Evolutionary conservation across 2,329 filamentous ascomycete genomes (phyloP).

Genomic region (Clarireedia monteithiana): DNA sequence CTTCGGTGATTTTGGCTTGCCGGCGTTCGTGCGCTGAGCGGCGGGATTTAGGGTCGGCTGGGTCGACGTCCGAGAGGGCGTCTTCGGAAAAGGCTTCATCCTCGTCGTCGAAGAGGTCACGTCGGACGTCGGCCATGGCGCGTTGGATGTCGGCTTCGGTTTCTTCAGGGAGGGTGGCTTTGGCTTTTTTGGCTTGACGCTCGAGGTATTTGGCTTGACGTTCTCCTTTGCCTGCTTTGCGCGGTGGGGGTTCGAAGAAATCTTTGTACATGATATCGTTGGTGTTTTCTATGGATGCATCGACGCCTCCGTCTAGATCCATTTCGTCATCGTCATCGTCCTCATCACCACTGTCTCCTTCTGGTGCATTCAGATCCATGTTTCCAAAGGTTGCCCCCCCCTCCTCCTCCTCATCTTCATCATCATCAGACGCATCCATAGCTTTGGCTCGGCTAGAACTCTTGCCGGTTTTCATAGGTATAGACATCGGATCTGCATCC

Average conservation of each 20-base stretch:
- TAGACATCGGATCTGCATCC: constrained; percentile 64
- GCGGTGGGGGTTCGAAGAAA: constrained; percentile 82
- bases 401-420: constrained; percentile 51
- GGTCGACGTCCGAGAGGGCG: constrained; percentile 57
- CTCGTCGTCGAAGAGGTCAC: constrained; percentile 85
- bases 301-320: constrained; percentile 48
- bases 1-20: constrained; percentile 76
- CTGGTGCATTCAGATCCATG: constrained; percentile 63
- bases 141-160: constrained; percentile 65
- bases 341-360: constrained; percentile 61
- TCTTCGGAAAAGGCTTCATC: constrained; percentile 54
- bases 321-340: constrained; percentile 45
- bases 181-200: constrained; percentile 34
- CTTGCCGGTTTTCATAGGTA: constrained; percentile 24
- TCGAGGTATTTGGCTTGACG: constrained; percentile 33
- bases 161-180: constrained; percentile 34
- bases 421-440: constrained; percentile 31
- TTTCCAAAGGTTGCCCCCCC: constrained; percentile 79
- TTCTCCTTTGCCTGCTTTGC: constrained; percentile 53
- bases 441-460: constrained; percentile 28
- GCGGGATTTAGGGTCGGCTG: constrained; percentile 62
- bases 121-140: constrained; percentile 78
- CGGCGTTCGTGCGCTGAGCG: constrained; percentile 79
- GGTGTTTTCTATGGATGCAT: constrained; percentile 55
- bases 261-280: constrained; percentile 88